These are phyloP conservation scores for Kurtzmaniella natalensis DNA, from an alignment of 1,139 yeast genomes.

Conservation along the genomic window DNA sequence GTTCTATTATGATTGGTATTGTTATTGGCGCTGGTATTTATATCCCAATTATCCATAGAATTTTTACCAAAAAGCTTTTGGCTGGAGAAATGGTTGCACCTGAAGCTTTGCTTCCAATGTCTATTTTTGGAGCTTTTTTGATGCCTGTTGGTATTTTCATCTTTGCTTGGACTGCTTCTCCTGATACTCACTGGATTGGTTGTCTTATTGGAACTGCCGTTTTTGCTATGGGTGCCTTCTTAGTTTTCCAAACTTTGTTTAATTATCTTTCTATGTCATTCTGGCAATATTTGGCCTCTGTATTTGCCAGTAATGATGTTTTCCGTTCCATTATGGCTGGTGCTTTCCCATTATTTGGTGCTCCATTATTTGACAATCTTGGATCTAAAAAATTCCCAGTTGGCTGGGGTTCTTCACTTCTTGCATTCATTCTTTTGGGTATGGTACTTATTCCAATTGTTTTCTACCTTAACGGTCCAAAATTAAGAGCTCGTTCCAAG, in stretches of 20 bases:
- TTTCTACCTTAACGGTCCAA: conserved; percentile 47
- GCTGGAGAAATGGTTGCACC: conserved; percentile 25
- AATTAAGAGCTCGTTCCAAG: conserved; percentile 43
- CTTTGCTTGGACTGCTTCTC: conserved; percentile 48
- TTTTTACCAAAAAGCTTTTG: conserved; percentile 22
- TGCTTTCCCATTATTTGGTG: conserved; percentile 60
- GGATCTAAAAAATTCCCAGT: conserved; percentile 46
- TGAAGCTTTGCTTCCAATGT: conserved; percentile 39
- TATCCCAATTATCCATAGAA: conserved; percentile 16
- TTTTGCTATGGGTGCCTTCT: conserved; percentile 34
- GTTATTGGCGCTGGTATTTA: conserved; percentile 21
- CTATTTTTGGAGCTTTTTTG: conserved; percentile 38
- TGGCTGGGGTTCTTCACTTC: conserved; percentile 51
- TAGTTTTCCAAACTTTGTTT: conserved; percentile 27
- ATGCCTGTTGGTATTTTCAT: conserved; percentile 45
- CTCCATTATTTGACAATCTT: conserved; percentile 44
- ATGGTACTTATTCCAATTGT: conserved; percentile 46
- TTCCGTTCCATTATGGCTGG: conserved; percentile 53
- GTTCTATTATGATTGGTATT: conserved; percentile 44
- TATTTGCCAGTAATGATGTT: conserved; percentile 53
- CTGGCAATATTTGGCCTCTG: conserved; percentile 49
- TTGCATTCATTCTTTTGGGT: conserved; percentile 38
- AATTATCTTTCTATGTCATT: conserved; percentile 26
- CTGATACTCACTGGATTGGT: conserved; percentile 38
- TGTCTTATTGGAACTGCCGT: conserved; percentile 40